Evolutionary conservation across 2,329 filamentous ascomycete species (phyloP), one percentile per base, ranked within the genome.

Genomic region (Calonectria leucothoes): DNA sequence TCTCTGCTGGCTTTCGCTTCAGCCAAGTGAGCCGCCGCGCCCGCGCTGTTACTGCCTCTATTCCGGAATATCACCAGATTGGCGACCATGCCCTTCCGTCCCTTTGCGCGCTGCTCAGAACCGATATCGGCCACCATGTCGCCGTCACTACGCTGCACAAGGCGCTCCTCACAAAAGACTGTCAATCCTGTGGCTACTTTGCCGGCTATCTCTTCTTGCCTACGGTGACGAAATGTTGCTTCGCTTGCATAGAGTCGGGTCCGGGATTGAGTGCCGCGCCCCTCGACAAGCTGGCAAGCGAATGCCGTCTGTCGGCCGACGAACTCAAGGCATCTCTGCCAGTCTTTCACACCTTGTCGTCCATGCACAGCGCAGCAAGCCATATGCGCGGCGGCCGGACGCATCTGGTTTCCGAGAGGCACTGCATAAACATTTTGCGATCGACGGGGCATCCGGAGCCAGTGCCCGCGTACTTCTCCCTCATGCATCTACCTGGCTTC

Each of bases 201-300:
- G 70, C 70, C 4, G 59, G 66, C 12, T 69, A 72, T 31, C 39
- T 72, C 6, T 72, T 72, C 42, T 35, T 72, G 49, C 70, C 70
- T 6, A 72, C 70, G 3, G 37, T 66, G 8, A 66, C 66, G 11
- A 64, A 35, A 69, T 72, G 66, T 66, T 72, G 70, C 59, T 72
- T 59, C 4, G 25, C 59, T n/a, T 72, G 70, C 33, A 69, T 72
- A 17, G 70, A 72, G 37, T 72, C 70, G 14, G 70, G 49, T 12
- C 23, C 29, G 20, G 70, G 70, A n/a, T 69, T 72, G 66, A 72
- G 70, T 14, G 66, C 66, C 12, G 70, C 70, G n/a, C 70, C 66
- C 35, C 59, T 72, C 3, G 70, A 72, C 33, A 72, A 69, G 31
- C 37, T 72, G 49, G 17, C 23, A 20, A 66, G 31, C 29, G 66